A percentile compares a stretch with the other conserved stretches of the same genome.
Conservation (phyloP, 2,329 filamentous ascomycete genomes). For the Calycina herbarum region DNA sequence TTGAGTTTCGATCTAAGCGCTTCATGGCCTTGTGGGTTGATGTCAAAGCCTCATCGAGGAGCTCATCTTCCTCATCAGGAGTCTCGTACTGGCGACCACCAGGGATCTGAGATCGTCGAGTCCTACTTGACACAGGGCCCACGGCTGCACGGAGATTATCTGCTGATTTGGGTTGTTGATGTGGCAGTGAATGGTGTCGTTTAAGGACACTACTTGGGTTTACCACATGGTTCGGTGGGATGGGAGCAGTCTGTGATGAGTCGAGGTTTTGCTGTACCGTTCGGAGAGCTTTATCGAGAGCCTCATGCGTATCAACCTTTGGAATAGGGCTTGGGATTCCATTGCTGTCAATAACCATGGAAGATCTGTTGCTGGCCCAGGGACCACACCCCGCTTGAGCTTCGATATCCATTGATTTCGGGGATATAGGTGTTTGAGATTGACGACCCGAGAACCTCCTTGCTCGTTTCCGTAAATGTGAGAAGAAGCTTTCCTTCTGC, state of each 20-base stretch:
- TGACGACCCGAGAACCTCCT: slow-evolving; percentile 89
- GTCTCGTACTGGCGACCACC: slow-evolving; percentile 87
- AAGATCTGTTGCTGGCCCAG: slow-evolving; percentile 84
- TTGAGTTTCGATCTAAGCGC: slow-evolving; percentile 56
- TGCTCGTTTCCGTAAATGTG: slow-evolving; percentile 90
- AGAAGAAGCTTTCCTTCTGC: slow-evolving; percentile 97
- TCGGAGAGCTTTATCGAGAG: slow-evolving; percentile 57
- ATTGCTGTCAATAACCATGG: slow-evolving; percentile 68
- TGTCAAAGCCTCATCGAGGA: slow-evolving; percentile 83
- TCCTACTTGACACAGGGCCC: slow-evolving; percentile 73
- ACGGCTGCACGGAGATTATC: slow-evolving; percentile 58
- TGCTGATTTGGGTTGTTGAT: slow-evolving; percentile 54
- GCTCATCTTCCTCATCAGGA: slow-evolving; percentile 93
- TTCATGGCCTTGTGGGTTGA: slow-evolving; percentile 75
- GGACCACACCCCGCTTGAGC: slow-evolving; percentile 89
- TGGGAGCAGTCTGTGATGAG: slow-evolving; percentile 42
- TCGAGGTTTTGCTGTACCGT: slow-evolving; percentile 55
- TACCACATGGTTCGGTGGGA: slow-evolving; percentile 55
- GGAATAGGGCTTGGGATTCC: slow-evolving; percentile 47
- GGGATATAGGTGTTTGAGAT: slow-evolving; percentile 71
- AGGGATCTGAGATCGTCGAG: slow-evolving; percentile 72
- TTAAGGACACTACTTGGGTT: slow-evolving; percentile 56
- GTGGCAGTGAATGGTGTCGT: slow-evolving; percentile 64
- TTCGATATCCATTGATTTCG: slow-evolving; percentile 82
- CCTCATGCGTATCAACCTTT: slow-evolving; percentile 59